Evolutionary conservation across 805 yeast genomes (phyloP).

Genomic region (Saccharomycopsis javanensis): DNA sequence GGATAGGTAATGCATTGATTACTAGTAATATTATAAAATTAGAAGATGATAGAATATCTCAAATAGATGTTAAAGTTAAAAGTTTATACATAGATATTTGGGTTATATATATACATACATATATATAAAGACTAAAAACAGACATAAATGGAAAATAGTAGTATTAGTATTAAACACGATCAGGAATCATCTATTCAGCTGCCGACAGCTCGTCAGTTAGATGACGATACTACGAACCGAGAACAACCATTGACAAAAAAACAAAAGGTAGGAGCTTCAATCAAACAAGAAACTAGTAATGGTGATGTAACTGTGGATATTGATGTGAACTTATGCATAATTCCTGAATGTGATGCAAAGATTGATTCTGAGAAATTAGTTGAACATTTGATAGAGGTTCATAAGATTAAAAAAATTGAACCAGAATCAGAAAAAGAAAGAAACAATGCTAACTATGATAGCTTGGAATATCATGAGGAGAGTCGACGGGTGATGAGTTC

Average conservation of each 20-base stretch:
- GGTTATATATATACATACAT: too few species aligned
- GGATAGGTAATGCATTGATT: too few species aligned
- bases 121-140: not conserved
- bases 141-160: not conserved
- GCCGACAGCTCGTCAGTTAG: not conserved
- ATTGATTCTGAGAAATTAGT: not conserved
- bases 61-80: slow-evolving; percentile 6
- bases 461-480: not conserved
- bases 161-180: not conserved
- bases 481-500: not conserved
- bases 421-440: not conserved
- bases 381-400: not conserved
- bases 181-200: not conserved
- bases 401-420: not conserved
- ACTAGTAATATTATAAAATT: too few species aligned
- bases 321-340: not conserved
- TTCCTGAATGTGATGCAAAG: not conserved
- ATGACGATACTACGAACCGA: not conserved
- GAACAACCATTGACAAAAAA: not conserved
- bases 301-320: not conserved
- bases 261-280: not conserved
- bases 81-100: not conserved
- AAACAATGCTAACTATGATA: not conserved
- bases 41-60: too few species aligned
- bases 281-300: not conserved